Evolutionary conservation across 306 rosid genomes (phyloP), one percentile per base, ranked within the genome.

Genomic region (Lupinus albus): DNA sequence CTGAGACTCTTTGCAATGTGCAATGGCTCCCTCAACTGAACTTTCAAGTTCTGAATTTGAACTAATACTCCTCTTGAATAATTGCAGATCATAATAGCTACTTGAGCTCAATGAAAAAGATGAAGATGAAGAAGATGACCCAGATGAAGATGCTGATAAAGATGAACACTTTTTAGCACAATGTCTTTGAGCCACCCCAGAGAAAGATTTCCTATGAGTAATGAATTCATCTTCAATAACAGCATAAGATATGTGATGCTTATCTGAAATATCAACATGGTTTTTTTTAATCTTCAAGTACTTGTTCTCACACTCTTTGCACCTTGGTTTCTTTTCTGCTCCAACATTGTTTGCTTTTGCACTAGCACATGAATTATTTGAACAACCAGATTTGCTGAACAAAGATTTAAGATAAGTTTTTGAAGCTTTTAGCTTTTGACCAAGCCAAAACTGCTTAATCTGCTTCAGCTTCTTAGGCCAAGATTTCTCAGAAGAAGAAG

Each of bases 21-120:
- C 99, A 66, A 93, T 93, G 41, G 99, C 99, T 64, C 92, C 99
- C 67, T 93, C 90, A 69, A 93, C 68, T 56, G 96, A 89, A 77
- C 73, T 41, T 71, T 93, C 98, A 15, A 74, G 56, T 57, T 93
- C 99, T 46, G 77, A 86, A 72, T 76, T 83, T 13, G 89, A 88
- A 68, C 91, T 89, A 70, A 75, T 79, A 41, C 91, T 87, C 64
- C 97, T 85, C 84, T 83, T 90, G 48, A 90, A 80, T 55, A 70
- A 41, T 30, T 84, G 94, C 38, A 78, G 67, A 69, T 93, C 92
- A 61, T 67, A 70, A 18, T 77, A 76, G 14, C 91, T 84, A 67
- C 76, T 76, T 42, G 96, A 85, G 64, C 90, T 83, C 11, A 86
- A 82, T 1, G 99, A 94, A 47, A 86, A 93, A 20, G 98, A 93